Base-by-base conservation (phyloP, 805 yeast genomes). In the Priceomyces castillae region DNA sequence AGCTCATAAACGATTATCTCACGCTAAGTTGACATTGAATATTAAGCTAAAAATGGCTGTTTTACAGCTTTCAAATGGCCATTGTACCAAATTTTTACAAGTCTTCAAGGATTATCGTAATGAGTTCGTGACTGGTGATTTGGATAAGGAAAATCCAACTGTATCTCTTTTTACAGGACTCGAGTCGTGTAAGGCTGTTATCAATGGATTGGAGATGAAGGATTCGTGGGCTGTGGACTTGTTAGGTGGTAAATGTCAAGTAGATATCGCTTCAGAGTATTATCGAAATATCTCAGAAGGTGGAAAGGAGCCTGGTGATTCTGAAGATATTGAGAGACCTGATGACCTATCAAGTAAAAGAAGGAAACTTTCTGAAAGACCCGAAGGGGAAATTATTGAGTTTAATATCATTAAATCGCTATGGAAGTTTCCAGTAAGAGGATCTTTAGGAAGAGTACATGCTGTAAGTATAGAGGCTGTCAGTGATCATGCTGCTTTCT, bases 331-430 rank as follows among this genome's bases (percentile, higher is more conserved):
- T 16, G 10, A 30, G 4, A 40, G 26, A 41, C 41, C 23, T 23
- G 26, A 23, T 10, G 26, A 23, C 10, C 6, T 18, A 22, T 30
- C 37, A 22, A 19, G 11, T 9, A 54, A 49, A 34, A 52, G 49
- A 36, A 39, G 53, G 41, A 51, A 40, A 39, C 7, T 34, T 9
- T 17, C 37, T 28, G 40, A 36, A 16, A 43, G 35, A 5, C 28
- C 49, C 7, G 37, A 37, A 28, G 74, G 74, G 3, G 74, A 69
- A 34, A 57, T 71, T 2, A 64, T 77, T n/a, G 75, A 72, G 42
- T 61, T 78, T 36, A 65, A 64, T 40, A 34, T 78, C 5, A 46
- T 62, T 11, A 65, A 62, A 45, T 69, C 78, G 1, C 67, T 72
- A 44, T 78, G 80, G 80, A 58, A 64, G 17, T 39, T 66, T 26